These are phyloP conservation scores for Limtongia smithiae DNA, from an alignment of 805 yeast species.

Conservation along the genomic window DNA sequence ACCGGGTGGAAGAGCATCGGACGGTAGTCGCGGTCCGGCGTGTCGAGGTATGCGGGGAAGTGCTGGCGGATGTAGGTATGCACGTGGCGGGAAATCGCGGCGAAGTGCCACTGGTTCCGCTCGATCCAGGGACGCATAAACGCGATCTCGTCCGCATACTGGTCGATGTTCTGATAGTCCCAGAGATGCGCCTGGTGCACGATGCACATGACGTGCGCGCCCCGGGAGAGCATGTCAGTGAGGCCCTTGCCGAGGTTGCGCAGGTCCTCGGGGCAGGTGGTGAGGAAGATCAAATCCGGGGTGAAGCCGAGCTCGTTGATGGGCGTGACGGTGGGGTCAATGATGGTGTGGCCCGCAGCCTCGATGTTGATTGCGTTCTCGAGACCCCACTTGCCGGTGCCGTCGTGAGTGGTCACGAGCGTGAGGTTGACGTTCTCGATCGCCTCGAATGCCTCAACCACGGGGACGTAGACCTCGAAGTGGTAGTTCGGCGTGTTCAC, in stretches of 20 bases:
- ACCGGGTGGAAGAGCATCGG: constrained; percentile 19
- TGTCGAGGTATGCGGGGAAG: constrained; percentile 13
- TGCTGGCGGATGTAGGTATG: constrained; percentile 10
- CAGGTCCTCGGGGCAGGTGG: constrained; percentile 15
- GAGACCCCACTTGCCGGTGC: no score
- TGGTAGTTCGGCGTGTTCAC: constrained; percentile 15
- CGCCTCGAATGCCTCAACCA: constrained; percentile 3
- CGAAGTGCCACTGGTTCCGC: constrained; percentile 18
- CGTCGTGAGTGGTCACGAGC: constrained; percentile 4
- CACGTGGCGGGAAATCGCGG: constrained; percentile 16
- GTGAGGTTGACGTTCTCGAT: constrained; percentile 5
- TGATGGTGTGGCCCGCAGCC: not conserved
- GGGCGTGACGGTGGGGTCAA: not conserved
- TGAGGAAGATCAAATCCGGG: constrained; percentile 15
- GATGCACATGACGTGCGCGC: constrained; percentile 22
- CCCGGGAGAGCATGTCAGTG: not conserved
- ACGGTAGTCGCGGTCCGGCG: constrained; percentile 1
- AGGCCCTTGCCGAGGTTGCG: not conserved
- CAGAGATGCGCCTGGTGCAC: constrained; percentile 22
- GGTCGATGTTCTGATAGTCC: no score
- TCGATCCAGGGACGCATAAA: constrained; percentile 20
- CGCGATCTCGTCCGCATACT: constrained; percentile 8
- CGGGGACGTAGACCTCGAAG: constrained; percentile 11
- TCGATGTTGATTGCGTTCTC: no score
- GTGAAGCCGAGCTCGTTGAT: not conserved